Conservation (phyloP, 257 asterid species). For the Oldenlandia corymbosa region DNA sequence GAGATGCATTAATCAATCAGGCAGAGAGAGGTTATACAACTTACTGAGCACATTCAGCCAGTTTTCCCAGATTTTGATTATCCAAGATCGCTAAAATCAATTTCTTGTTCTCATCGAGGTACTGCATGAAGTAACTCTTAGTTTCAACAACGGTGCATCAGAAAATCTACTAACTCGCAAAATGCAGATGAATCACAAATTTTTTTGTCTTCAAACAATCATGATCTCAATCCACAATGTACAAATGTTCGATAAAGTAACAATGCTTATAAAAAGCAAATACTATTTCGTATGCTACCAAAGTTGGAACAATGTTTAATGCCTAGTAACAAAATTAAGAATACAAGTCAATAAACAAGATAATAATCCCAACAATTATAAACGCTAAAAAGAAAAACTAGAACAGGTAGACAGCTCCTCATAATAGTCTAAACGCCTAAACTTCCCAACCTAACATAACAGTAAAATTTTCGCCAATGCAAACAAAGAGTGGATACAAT, state of each 20-base stretch:
- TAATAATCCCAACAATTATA: not conserved
- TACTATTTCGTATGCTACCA: not conserved
- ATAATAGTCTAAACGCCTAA: not conserved
- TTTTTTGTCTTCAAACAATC: not conserved
- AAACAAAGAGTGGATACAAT: not conserved
- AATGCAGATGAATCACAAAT: not conserved
- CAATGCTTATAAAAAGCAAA: not conserved
- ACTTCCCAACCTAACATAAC: not conserved
- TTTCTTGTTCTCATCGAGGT: conserved; percentile 92
- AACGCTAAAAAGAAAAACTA: not conserved
- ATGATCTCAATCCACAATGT: not conserved
- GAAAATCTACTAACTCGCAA: not conserved
- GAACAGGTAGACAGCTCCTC: not conserved
- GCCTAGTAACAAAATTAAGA: not conserved
- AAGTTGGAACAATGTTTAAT: not conserved
- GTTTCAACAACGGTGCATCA: not conserved
- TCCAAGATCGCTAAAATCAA: conserved; percentile 91
- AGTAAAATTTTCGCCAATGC: not conserved
- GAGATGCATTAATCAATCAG: not conserved
- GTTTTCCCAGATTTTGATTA: conserved; percentile 93
- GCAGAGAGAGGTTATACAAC: conserved; percentile 24
- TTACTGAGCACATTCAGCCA: conserved; percentile 92
- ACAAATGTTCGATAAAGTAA: not conserved
- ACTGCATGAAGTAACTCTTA: conserved; percentile 41
- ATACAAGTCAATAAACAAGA: not conserved